Base-by-base conservation (phyloP, 257 asterid genomes). In the Orobanche coerulescens region DNA sequence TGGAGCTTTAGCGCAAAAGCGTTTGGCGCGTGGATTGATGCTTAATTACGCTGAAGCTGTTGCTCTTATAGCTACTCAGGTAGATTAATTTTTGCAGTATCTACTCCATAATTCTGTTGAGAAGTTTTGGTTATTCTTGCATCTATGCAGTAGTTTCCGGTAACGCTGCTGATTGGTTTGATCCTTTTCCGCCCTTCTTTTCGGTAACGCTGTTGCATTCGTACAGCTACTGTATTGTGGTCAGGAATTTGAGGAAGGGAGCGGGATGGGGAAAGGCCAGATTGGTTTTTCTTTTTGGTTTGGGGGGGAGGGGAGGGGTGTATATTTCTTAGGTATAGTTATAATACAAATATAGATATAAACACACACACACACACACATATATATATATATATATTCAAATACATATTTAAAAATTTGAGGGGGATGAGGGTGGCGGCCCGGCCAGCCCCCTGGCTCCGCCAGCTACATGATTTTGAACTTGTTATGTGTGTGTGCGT, bases 61-160 rank as follows among this genome's bases (percentile, higher is more conserved):
- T 62, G 98, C 98, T 65, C 95, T 92, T 36, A 84, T 88, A 25
- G 95, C 95, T 8, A 39, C 86, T 2, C 95, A 87, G 90, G 95
- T 83, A 58, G 4, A 4, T 28, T n/a, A 34, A 6, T 19, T 18
- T 18, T 47, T 47, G n/a, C n/a, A n/a, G n/a, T 6, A 20, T 25
- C 24, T 18, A 4, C 11, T 2, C 6, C 15, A 28, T 5, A 22
- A 23, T 51, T 37, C 16, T 4, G 12, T 9, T 10, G 19, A 25
- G 66, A 15, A 1, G 47, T 8, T 43, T 52, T 14, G n/a, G 63
- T 54, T 39, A 40, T 19, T 54, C 6, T 26, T 9, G 62, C 55
- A 25, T 8, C 14, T 55, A 13, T 24, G 56, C 18, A 14, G 3
- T 22, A n/a, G 25, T 47, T 19, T 49, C 58, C 1, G 24, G 7